Base-by-base conservation (phyloP, 2,329 filamentous ascomycete genomes). In the Grosmannia huntii region DNA sequence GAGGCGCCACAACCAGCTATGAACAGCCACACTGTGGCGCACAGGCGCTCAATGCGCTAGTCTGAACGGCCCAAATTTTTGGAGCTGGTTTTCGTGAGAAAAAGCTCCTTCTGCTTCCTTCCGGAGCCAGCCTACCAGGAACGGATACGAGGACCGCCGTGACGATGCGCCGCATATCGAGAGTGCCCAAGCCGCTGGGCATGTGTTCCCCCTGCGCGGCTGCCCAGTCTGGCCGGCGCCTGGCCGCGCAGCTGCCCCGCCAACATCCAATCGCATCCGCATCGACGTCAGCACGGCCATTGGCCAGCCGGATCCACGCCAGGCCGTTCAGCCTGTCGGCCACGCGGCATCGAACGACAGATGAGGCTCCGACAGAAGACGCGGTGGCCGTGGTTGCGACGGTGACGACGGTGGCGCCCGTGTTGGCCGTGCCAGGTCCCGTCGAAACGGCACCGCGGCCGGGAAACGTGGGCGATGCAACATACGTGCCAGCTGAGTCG, bases 401-500 rank as follows among this genome's bases (percentile, higher is more conserved):
- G 1, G 36, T 38, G 36, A 38, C 36, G 16, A 11, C 36, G 12
- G 36, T 38, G 36, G 36, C 5, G 36, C 36, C 36, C 16, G 36
- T 38, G 12, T 16, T 71, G 10, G 62, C 63, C 33, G 59, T 68
- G 19, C 69, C 69, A 6, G 60, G 61, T 19, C 23, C 33, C 4
- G 50, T 59, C 28, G 57, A 53, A 56, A 59, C 63, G 11, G 72
- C 71, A n/a, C 65, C 67, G 31, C 60, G 62, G 2, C 55, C 63
- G 10, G 63, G 66, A 5, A 62, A 67, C 25, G 63, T 75, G 21
- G 58, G 62, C 21, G 72, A 75, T 59, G 56, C 68, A 3, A 55
- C 57, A 1, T 83, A 83, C 66, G 65, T 67, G 4, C 78, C 79
- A 3, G 81, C 80, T 19, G 68, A 68, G 16, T 69, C 68, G 4